phyloP scores from a whole-genome alignment of 768 basidiomycete species.

The Russula virescens region DNA sequence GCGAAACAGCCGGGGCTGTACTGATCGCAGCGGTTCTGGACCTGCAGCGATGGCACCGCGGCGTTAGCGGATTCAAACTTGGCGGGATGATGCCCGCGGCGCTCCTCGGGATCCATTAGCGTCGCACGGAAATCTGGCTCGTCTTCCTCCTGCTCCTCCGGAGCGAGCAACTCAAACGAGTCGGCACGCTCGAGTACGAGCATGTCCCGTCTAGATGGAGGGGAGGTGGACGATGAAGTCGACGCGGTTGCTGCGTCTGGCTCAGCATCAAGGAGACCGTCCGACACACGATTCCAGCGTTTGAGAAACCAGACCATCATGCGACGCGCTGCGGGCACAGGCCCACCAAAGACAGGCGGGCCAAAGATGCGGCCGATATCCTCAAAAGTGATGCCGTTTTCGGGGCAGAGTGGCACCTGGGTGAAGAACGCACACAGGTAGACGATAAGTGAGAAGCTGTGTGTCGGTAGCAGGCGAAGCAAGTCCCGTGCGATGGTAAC shows the following conservation, averaged over 20 bases:
- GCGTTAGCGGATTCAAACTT: background rate
- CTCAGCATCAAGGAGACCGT: slow-evolving; percentile 21
- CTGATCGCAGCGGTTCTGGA: background rate
- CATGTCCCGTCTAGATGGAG: background rate
- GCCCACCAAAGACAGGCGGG: slow-evolving; percentile 35
- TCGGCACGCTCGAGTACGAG: slow-evolving; percentile 6
- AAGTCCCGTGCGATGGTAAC: slow-evolving; percentile 40
- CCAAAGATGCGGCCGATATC: slow-evolving; percentile 46
- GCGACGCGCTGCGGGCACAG: slow-evolving; percentile 15
- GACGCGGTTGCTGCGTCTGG: background rate
- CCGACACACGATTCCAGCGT: slow-evolving; percentile 23
- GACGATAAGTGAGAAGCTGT: slow-evolving; percentile 37
- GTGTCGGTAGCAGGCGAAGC: slow-evolving; percentile 44
- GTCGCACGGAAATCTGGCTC: background rate
- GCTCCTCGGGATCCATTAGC: background rate
- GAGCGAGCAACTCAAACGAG: slow-evolving; percentile 12
- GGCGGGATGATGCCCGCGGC: background rate
- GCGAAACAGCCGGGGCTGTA: background rate
- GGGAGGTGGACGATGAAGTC: background rate
- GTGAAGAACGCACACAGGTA: slow-evolving; percentile 47
- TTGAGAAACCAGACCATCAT: slow-evolving; percentile 24
- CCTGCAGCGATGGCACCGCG: background rate
- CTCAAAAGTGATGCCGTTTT: slow-evolving; percentile 43
- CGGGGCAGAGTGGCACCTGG: slow-evolving; percentile 45
- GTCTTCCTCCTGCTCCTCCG: slow-evolving; percentile 11